phyloP scores from a whole-genome alignment of 371 early-diverging fungal species.

The Vairimorpha necatrix region DNA sequence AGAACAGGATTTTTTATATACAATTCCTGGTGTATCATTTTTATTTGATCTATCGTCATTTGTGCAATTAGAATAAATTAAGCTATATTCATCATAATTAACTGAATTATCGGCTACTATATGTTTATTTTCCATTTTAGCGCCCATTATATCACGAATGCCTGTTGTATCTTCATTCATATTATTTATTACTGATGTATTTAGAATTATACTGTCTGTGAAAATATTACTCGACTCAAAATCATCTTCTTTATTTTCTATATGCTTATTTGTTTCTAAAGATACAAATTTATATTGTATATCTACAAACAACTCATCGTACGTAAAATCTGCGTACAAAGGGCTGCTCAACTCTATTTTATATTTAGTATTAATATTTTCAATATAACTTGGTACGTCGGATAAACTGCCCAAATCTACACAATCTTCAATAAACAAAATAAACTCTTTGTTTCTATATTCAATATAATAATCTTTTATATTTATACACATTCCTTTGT shows the following conservation, averaged over 20 bases:
- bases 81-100: background rate
- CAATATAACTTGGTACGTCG: background rate
- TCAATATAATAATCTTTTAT: constrained; percentile 1
- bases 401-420: background rate
- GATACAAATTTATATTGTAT: background rate
- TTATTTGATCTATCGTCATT: background rate
- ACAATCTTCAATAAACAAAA: background rate
- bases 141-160: background rate
- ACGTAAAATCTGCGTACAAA: background rate
- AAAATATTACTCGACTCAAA: background rate
- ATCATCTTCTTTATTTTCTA: background rate
- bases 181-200: background rate
- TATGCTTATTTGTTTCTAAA: background rate
- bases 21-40: no score
- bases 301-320: background rate
- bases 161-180: background rate
- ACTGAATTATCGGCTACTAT: background rate
- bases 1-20: no score
- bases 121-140: background rate
- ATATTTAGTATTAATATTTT: background rate
- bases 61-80: background rate
- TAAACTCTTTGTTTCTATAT: background rate
- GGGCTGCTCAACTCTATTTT: background rate
- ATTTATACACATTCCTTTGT: background rate
- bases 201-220: background rate